phyloP scores from a whole-genome alignment of 352 stramenopile genomes.

The Phytophthora cajani region DNA sequence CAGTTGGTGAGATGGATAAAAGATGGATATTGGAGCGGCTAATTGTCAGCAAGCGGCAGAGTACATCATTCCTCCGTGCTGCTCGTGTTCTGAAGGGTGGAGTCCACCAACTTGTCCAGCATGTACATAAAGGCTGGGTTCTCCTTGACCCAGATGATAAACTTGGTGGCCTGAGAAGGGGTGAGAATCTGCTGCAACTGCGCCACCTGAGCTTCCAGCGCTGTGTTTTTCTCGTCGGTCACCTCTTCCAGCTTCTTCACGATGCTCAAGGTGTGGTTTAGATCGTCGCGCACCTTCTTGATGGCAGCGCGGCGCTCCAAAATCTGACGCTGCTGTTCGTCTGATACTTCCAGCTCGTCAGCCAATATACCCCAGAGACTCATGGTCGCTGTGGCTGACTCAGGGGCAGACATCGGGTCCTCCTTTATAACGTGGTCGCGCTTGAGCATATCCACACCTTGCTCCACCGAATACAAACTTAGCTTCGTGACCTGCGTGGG shows the following conservation, averaged over 20 bases:
- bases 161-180: slow-evolving; percentile 79
- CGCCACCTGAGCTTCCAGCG: slow-evolving; percentile 72
- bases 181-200: slow-evolving; percentile 79
- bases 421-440: slow-evolving; percentile 70
- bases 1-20: slow-evolving; percentile 13
- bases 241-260: slow-evolving; percentile 74
- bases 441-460: slow-evolving; percentile 65
- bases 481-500: slow-evolving; percentile 84
- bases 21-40: slow-evolving; percentile 8
- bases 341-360: slow-evolving; percentile 72
- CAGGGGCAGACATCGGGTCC: slow-evolving; percentile 54
- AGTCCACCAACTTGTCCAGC: slow-evolving; percentile 83
- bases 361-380: slow-evolving; percentile 80
- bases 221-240: slow-evolving; percentile 81
- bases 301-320: slow-evolving; percentile 67
- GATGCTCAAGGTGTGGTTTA: slow-evolving; percentile 77
- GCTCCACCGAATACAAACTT: slow-evolving; percentile 79
- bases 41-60: neutral
- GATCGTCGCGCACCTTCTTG: slow-evolving; percentile 66
- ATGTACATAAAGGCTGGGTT: slow-evolving; percentile 90
- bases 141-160: slow-evolving; percentile 90
- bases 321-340: slow-evolving; percentile 72
- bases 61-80: slow-evolving; percentile 27
- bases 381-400: slow-evolving; percentile 59
- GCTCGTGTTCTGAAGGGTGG: slow-evolving; percentile 47